phyloP scores from a whole-genome alignment of 2,329 filamentous ascomycete species.

The Colletotrichum shisoi region DNA sequence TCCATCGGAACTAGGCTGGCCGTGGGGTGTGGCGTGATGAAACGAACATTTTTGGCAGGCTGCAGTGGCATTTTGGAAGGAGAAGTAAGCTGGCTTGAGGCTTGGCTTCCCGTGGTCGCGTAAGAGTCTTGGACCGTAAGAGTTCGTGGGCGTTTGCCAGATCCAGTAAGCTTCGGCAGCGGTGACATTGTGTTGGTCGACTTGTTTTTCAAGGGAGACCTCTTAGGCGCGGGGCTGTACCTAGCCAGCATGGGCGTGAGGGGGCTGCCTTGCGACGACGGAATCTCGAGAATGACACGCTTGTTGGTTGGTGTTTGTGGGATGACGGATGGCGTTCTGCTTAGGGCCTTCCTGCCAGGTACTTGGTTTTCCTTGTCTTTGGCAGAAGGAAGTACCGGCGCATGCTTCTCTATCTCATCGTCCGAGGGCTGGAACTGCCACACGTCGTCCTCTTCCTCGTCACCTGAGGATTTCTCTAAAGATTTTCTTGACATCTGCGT shows the following conservation, averaged over 20 bases:
- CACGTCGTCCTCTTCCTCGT: conserved; percentile 30
- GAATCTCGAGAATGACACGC: conserved; percentile 51
- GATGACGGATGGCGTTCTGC: conserved; percentile 46
- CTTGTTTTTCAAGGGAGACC: conserved; percentile 52
- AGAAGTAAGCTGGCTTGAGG: conserved; percentile 29
- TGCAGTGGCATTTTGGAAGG: conserved; percentile 42
- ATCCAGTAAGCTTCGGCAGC: conserved; percentile 22
- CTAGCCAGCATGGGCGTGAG: conserved; percentile 52
- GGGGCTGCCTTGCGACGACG: conserved; percentile 56
- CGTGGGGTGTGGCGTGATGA: conserved; percentile 37
- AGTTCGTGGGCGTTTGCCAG: conserved; percentile 44
- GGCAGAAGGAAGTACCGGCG: conserved; percentile 50
- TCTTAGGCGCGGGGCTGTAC: conserved; percentile 48
- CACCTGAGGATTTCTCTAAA: conserved; percentile 48
- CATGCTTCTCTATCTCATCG: conserved; percentile 46
- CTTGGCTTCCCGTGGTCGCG: conserved; percentile 44
- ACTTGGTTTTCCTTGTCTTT: conserved; percentile 46
- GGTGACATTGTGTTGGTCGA: conserved; percentile 43
- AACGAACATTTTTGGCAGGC: conserved; percentile 37
- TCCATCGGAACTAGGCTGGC: conserved; percentile 25
- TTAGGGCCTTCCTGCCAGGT: conserved; percentile 43
- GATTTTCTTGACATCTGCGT: conserved; percentile 55
- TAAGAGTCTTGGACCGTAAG: conserved; percentile 59
- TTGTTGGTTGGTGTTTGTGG: conserved; percentile 54
- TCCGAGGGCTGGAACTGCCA: conserved; percentile 51